Base-by-base conservation (phyloP, 345 rosid genomes). In the Boechera retrofracta region DNA sequence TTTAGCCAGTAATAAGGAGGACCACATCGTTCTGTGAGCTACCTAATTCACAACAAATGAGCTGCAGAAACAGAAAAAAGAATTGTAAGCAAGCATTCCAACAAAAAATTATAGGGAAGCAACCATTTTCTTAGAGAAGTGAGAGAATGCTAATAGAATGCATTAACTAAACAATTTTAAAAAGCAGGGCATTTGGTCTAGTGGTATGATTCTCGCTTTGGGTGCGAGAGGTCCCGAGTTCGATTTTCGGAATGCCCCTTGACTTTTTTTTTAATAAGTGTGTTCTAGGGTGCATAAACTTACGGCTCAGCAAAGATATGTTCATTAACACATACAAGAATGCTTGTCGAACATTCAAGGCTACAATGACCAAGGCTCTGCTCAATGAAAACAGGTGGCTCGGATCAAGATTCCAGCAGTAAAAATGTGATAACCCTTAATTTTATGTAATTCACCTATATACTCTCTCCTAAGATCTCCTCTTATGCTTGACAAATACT, bases 191-290 rank as follows among this genome's bases (percentile, higher is more conserved):
- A 59, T 59, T 35, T 54, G 56, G 56, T 52, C 31, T 52, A 52
- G 56, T 52, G 56, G 56, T 52, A 52, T 24, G 13, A 52, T 52
- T 52, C 56, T 52, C 56, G 31, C 56, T 52, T 52, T 9, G 56
- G 56, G 91, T 86, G 92, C 84, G 83, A 93, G 89, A 87, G 86
- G 86, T 93, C 92, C 92, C 73, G 84, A 89, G 88, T 87, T 83
- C 64, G 71, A 81, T 88, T 91, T 91, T 85, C 85, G 78, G 86
- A 88, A 89, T 81, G 87, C 85, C 92, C 87, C 88, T 0, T 33
- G 58, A 53, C 62, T 57, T 67, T 75, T 67, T 75, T 26, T 26
- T 26, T 26, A 26, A 35, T 35, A 35, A 35, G 38, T 39, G 49
- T 10, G 33, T 18, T 10, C 47, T 39, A 39, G 44, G 44, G 60